A percentile compares a stretch with the other conserved stretches of the same genome.
Conservation (phyloP, 352 stramenopile species). For the Globisporangium canariense region DNA sequence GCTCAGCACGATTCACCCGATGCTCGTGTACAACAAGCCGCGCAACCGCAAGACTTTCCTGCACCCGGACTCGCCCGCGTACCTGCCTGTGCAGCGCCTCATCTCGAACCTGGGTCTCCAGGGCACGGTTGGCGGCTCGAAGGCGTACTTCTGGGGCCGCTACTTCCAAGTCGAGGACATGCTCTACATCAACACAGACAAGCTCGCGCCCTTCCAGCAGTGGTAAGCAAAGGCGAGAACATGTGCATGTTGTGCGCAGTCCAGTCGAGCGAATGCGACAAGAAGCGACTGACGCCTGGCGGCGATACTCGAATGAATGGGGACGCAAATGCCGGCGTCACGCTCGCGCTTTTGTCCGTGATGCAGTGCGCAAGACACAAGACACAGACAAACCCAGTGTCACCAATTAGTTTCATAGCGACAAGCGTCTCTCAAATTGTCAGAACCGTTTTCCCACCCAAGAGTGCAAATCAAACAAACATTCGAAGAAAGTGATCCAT, state of each 20-base stretch:
- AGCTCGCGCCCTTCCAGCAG: constrained; percentile 73
- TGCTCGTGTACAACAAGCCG: constrained; percentile 89
- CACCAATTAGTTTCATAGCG: too few relatives aligned
- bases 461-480: too few relatives aligned
- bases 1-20: constrained; percentile 69
- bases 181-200: constrained; percentile 85
- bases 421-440: too few relatives aligned
- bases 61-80: constrained; percentile 77
- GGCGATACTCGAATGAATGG: not conserved
- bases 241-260: not conserved
- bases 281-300: too few relatives aligned
- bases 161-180: constrained; percentile 82
- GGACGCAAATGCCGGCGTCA: not conserved
- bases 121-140: constrained; percentile 68
- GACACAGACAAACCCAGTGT: too few relatives aligned
- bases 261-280: too few relatives aligned
- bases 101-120: constrained; percentile 53
- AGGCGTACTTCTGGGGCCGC: constrained; percentile 87
- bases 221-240: constrained; percentile 40
- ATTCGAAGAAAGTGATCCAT: too few relatives aligned
- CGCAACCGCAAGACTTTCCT: constrained; percentile 85
- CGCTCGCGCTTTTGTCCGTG: too few relatives aligned
- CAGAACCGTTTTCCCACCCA: too few relatives aligned
- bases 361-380: too few relatives aligned
- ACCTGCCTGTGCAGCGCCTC: constrained; percentile 59